Percentiles rank a stretch among this genome's conserved stretches.
Evolutionary conservation across 2,329 filamentous ascomycete species (phyloP).

Genomic region (Claviceps sp.): DNA sequence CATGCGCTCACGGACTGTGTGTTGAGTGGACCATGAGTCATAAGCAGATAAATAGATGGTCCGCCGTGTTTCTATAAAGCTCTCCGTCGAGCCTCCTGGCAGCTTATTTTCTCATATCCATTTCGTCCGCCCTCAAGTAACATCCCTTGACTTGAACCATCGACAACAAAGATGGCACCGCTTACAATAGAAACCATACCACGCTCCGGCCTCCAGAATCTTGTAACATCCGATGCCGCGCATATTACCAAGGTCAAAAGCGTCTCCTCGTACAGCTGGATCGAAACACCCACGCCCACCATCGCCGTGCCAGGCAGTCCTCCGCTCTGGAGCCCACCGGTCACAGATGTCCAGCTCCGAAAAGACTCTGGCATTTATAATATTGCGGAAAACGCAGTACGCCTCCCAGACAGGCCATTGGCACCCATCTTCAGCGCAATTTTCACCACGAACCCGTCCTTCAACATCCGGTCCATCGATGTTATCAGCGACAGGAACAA

Average conservation of each 20-base stretch:
- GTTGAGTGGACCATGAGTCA: too few relatives aligned
- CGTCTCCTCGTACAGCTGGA: conserved; percentile 38
- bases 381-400: conserved; percentile 31
- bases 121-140: not conserved
- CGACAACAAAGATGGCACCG: not conserved
- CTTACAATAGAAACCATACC: not conserved
- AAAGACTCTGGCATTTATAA: conserved; percentile 28
- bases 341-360: conserved; percentile 11
- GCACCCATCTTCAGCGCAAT: conserved; percentile 34
- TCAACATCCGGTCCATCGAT: conserved; percentile 24
- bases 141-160: not conserved
- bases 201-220: not conserved
- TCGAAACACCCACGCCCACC: conserved; percentile 24
- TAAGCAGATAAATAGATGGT: too few relatives aligned
- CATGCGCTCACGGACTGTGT: too few relatives aligned
- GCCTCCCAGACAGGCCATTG: conserved; percentile 27
- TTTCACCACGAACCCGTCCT: conserved; percentile 22
- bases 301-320: conserved; percentile 30
- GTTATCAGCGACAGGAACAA: conserved; percentile 34
- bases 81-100: not conserved
- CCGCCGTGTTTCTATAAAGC: not conserved
- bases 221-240: not conserved
- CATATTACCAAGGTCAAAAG: conserved; percentile 24
- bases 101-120: not conserved
- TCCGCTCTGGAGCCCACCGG: conserved; percentile 21